phyloP scores from a whole-genome alignment of 768 basidiomycete species.

The Exsudoporus frostii region DNA sequence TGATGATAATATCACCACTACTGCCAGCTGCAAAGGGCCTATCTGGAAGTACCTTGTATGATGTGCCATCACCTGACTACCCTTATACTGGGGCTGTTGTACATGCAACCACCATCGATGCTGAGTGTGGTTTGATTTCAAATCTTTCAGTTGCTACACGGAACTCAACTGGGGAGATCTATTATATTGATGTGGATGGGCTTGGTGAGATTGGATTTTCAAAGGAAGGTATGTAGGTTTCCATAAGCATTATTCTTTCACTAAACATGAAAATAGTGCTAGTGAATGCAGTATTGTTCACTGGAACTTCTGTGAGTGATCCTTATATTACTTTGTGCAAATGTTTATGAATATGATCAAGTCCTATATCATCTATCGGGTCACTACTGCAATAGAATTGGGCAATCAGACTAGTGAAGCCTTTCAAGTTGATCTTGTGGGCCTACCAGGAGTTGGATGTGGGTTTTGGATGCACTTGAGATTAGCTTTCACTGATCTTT shows the following conservation, averaged over 20 bases:
- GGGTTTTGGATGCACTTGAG: too few species aligned
- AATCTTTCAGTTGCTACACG: not conserved
- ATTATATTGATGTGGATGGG: not conserved
- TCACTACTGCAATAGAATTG: not conserved
- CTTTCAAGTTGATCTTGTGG: too few species aligned
- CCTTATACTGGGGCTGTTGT: conserved; percentile 10
- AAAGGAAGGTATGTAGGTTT: not conserved
- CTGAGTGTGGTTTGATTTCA: conserved; percentile 13
- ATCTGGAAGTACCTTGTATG: conserved; percentile 9
- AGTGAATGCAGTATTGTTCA: too few species aligned
- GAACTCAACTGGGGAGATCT: not conserved
- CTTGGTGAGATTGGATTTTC: not conserved
- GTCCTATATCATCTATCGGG: not conserved
- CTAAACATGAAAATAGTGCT: too few species aligned
- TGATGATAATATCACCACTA: not conserved
- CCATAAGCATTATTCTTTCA: too few species aligned
- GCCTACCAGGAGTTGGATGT: too few species aligned
- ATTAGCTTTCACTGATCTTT: too few species aligned
- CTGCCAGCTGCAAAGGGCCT: not conserved
- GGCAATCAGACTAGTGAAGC: not conserved
- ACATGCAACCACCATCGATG: conserved; percentile 14
- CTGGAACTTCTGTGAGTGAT: not conserved
- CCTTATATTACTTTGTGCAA: not conserved
- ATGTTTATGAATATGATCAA: too few species aligned
- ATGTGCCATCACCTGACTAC: conserved; percentile 5